Base-by-base conservation (phyloP, 1,139 yeast genomes). In the Hyphopichia fennica region DNA sequence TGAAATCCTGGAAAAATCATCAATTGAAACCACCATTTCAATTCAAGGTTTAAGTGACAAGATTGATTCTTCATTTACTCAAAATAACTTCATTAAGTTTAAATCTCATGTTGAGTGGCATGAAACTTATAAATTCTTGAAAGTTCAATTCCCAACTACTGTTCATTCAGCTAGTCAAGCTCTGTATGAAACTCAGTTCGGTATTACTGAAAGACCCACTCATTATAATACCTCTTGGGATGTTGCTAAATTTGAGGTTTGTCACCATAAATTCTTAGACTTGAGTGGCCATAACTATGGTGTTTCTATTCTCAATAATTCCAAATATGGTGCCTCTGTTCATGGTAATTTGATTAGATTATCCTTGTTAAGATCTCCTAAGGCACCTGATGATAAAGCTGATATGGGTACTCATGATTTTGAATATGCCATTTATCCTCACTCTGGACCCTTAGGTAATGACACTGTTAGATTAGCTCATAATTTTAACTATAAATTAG, bases 201-300 rank as follows among this genome's bases (percentile, higher is more conserved):
- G 98, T 45, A 67, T 87, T 40, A 93, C 96, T 13, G 82, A 79
- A 54, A 80, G 98, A 52, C 96, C 98, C 37, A 93, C 98, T 0
- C 98, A 91, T 62, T 91, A 75, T 68, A 93, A 93, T 60, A 91
- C 98, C 1, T 70, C 89, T 1, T 91, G 98, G 98, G 99, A 91
- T 58, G 85, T 84, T 34, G 98, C 98, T 46, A 90, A 90, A 63
- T 93, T 93, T 63, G 99, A 93, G 65, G 96, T 90, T 17, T 88
- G 96, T 53, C 91, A 87, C 55, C 98, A 93, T 64, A 87, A 88
- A 59, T 93, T 89, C 69, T 91, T 95, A 59, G 98, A 93, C 60
- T 82, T 87, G 56, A 85, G 95, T 30, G 98, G 89, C 56, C 79
- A 71, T 62, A 80, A 79, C 47, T 90, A 88, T 57, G 98, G 98